Base-by-base conservation (phyloP, 176 grass and related monocot genomes). In the Chloris gayana region DNA sequence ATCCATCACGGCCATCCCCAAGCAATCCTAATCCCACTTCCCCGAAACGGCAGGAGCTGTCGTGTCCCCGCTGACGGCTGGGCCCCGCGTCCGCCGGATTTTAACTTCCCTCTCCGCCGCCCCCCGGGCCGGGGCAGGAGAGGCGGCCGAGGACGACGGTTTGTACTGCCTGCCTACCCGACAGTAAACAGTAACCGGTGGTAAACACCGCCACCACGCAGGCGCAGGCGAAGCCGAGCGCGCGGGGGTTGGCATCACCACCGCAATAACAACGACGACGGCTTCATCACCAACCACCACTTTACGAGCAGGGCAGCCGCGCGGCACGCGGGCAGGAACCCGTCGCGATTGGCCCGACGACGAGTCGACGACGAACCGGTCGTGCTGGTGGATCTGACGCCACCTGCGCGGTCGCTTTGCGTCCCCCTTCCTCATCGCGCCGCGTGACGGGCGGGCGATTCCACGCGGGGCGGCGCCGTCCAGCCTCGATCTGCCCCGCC, bases 301-400 rank as follows among this genome's bases (percentile, higher is more conserved):
- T 54, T 79, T 79, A 39, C 77, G 29, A 41, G 13, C 24, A 39
- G 25, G n/a, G 51, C 50, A 32, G 81, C 63, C 34, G 77, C 30
- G 73, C 32, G 72, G 42, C n/a, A n/a, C n/a, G n/a, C n/a, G n/a
- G n/a, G n/a, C 31, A 81, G 56, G 83, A 73, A 57, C 44, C 71
- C 73, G 77, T 89, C 82, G 87, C 78, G 57, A 89, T 89, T 89
- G 72, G n/a, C n/a, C n/a, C n/a, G n/a, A n/a, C n/a, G n/a, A n/a
- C n/a, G 57, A 60, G 57, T 60, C 64, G 87, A 76, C 87, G 72
- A 81, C 87, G 80, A 80, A 61, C 57, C 22, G 44, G 80, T 65
- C 58, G 70, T 25, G n/a, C n/a, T n/a, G 82, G 64, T 77, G 77
- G 66, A 73, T 85, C 83, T 82, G 73, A 73, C 78, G 38, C 53